These are phyloP conservation scores for Trichosporon coremiiforme DNA, from an alignment of 1,284 basidiomycete species.

Conservation along the genomic window DNA sequence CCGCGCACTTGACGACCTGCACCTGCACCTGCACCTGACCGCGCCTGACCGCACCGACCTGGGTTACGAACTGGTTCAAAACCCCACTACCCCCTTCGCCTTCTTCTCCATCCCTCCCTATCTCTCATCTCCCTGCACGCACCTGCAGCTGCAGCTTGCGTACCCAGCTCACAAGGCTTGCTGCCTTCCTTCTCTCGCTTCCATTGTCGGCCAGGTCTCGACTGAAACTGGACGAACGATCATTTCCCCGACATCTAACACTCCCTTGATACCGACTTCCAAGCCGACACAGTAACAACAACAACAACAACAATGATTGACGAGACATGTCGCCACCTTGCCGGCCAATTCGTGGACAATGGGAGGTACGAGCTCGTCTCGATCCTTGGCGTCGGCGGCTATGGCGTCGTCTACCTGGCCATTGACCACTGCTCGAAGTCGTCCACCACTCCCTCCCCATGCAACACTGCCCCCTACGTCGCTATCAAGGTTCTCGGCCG, in stretches of 20 bases:
- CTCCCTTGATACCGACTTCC: slow-evolving; percentile 33
- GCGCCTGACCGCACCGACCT: background rate
- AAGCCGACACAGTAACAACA: slow-evolving; percentile 45
- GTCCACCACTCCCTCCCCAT: background rate
- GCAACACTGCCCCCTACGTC: slow-evolving; percentile 62
- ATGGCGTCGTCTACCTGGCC: slow-evolving; percentile 93
- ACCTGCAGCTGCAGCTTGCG: background rate
- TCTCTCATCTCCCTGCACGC: background rate
- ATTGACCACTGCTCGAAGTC: slow-evolving; percentile 60
- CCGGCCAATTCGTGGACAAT: slow-evolving; percentile 66
- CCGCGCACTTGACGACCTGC: background rate
- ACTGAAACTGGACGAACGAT: slow-evolving; percentile 6
- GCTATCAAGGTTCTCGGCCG: slow-evolving; percentile 86
- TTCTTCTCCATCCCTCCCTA: slow-evolving; percentile 3
- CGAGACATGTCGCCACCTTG: slow-evolving; percentile 55
- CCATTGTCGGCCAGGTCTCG: background rate
- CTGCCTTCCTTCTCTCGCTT: background rate
- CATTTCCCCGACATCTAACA: background rate
- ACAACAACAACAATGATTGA: slow-evolving; percentile 32
- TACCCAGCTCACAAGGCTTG: background rate
- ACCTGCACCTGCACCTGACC: background rate
- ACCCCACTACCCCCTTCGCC: slow-evolving; percentile 2
- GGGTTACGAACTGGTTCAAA: slow-evolving; percentile 1
- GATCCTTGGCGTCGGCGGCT: slow-evolving; percentile 89
- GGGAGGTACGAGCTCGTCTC: slow-evolving; percentile 75